Evolutionary conservation across 345 rosid species (phyloP).

Genomic region (Eucalyptus regnans): DNA sequence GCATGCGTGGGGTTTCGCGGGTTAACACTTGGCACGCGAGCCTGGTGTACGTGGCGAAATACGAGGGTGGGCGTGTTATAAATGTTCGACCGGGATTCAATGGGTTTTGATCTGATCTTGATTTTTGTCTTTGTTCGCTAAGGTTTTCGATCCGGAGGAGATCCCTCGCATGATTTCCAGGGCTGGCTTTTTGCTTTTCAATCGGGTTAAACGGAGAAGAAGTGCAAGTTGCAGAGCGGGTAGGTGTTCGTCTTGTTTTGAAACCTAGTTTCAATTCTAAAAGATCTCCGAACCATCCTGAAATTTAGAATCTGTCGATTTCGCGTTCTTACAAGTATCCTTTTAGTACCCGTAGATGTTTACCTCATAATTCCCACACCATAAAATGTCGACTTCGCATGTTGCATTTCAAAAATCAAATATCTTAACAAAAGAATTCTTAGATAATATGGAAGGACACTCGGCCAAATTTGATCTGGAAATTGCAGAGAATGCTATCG

Average conservation of each 20-base stretch:
- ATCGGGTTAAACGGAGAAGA: background rate
- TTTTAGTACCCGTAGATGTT: background rate
- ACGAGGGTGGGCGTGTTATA: background rate
- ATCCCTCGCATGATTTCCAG: background rate
- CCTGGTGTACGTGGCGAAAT: background rate
- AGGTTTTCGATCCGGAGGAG: background rate
- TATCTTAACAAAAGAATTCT: background rate
- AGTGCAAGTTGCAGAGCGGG: background rate
- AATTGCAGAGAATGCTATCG: background rate
- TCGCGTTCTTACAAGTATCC: background rate
- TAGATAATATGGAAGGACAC: background rate
- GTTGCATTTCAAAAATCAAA: background rate
- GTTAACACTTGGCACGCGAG: background rate
- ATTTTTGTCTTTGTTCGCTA: background rate
- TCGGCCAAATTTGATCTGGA: background rate
- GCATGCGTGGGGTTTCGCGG: background rate
- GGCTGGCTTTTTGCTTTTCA: background rate
- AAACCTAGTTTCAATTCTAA: background rate
- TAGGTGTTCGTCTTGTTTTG: background rate
- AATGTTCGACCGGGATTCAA: background rate
- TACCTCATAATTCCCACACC: background rate
- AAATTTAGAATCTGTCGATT: background rate
- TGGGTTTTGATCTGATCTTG: background rate
- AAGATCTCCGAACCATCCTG: background rate
- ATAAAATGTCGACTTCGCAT: background rate